Conservation (phyloP, 441 rosid species). For the Eruca vesicaria region DNA sequence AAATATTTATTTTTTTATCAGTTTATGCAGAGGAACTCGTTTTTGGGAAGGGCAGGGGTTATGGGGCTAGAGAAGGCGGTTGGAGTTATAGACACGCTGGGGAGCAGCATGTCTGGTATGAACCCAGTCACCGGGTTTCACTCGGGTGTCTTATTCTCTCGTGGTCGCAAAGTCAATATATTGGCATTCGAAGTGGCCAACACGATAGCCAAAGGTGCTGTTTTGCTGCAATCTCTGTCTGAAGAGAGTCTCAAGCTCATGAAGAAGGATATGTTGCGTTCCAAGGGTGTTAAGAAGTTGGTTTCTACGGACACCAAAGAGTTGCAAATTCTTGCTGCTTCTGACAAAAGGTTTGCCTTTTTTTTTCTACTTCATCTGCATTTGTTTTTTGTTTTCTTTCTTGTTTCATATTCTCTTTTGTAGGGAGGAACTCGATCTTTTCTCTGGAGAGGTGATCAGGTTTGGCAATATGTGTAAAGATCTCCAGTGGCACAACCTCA, state of each 20-base stretch:
- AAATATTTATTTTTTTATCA: constrained; percentile 28
- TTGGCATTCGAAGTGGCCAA: constrained; percentile 91
- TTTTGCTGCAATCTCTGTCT: constrained; percentile 67
- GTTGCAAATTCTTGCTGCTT: constrained; percentile 72
- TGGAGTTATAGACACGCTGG: constrained; percentile 75
- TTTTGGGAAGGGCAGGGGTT: constrained; percentile 72
- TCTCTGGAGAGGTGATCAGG: constrained; percentile 74
- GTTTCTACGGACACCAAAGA: constrained; percentile 67
- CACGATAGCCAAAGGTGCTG: constrained; percentile 80
- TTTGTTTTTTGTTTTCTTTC: neutral
- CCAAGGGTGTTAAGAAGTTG: constrained; percentile 66
- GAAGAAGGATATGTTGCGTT: constrained; percentile 60
- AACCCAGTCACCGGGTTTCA: constrained; percentile 56
- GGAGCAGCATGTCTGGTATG: constrained; percentile 84
- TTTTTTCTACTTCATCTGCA: neutral
- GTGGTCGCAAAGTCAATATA: constrained; percentile 55
- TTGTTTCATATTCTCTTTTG: neutral
- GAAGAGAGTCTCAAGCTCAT: constrained; percentile 57
- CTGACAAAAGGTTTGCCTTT: constrained; percentile 72
- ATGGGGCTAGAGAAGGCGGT: constrained; percentile 75
- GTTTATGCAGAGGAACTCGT: constrained; percentile 57
- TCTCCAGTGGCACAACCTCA: constrained; percentile 86
- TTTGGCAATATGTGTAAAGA: constrained; percentile 89
- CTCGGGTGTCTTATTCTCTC: constrained; percentile 48
- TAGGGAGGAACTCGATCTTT: constrained; percentile 83